phyloP scores from a whole-genome alignment of 768 basidiomycete species.

The Leccinum barrowsii region DNA sequence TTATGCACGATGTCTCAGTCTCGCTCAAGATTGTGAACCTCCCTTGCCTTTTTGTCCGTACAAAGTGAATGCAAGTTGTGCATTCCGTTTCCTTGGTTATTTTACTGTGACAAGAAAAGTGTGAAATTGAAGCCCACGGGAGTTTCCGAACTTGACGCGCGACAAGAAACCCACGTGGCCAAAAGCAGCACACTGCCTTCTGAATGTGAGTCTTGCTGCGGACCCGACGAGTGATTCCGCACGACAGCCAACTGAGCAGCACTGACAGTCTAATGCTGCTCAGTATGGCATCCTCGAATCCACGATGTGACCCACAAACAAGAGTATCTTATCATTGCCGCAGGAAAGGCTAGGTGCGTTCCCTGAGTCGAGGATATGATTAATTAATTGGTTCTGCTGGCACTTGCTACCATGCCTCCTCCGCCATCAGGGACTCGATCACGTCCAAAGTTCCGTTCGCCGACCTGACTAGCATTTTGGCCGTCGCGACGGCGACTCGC shows the following conservation, averaged over 20 bases:
- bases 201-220: too few relatives aligned
- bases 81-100: background rate
- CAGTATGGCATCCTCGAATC: background rate
- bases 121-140: background rate
- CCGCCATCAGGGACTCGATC: too few relatives aligned
- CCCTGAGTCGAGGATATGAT: background rate
- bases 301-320: too few relatives aligned
- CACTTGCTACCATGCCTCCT: too few relatives aligned
- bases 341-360: background rate
- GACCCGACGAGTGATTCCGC: too few relatives aligned
- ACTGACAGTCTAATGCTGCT: too few relatives aligned
- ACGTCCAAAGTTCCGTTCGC: too few relatives aligned
- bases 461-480: background rate
- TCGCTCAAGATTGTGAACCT: too few relatives aligned
- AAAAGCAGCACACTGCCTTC: background rate
- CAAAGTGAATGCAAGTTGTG: background rate
- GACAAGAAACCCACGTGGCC: background rate
- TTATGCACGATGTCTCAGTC: background rate
- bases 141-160: background rate
- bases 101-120: too few relatives aligned
- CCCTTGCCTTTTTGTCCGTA: too few relatives aligned
- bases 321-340: background rate
- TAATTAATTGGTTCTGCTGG: background rate
- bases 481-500: background rate
- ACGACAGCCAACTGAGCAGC: too few relatives aligned